Evolutionary conservation across 2,329 filamentous ascomycete genomes (phyloP).

Genomic region (Ceratocystis papillata): DNA sequence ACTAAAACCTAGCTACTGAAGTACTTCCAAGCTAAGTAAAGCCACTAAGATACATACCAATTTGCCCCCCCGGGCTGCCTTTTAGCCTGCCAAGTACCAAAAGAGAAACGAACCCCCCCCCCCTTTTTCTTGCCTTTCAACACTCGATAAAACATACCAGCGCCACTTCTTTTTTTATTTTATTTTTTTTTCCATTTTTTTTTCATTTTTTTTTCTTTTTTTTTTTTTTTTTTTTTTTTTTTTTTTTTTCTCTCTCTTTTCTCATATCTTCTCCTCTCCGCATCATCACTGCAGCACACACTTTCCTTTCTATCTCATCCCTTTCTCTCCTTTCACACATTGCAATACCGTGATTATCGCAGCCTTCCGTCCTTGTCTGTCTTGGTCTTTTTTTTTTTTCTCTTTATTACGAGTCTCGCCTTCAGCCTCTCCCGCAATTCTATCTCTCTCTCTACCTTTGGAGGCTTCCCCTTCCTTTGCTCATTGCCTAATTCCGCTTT

Average conservation of each 20-base stretch:
- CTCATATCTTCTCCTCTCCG: slow-evolving; percentile 2
- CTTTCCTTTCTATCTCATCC: slow-evolving; percentile 17
- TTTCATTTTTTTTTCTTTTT: neutral
- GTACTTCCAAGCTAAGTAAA: neutral
- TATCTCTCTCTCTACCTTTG: neutral
- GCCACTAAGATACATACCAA: neutral
- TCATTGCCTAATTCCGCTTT: neutral
- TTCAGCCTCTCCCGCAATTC: neutral
- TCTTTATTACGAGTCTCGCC: slow-evolving; percentile 1
- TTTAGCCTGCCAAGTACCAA: slow-evolving; percentile 9
- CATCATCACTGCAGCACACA: slow-evolving; percentile 11
- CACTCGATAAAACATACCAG: no score
- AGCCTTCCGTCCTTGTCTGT: neutral
- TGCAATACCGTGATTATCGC: neutral
- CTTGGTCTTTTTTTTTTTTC: slow-evolving; percentile 7
- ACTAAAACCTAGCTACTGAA: neutral
- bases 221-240: neutral
- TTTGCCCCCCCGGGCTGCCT: neutral
- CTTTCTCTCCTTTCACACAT: slow-evolving; percentile 13
- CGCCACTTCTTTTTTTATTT: neutral
- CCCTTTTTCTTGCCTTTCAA: neutral
- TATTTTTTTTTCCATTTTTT: neutral
- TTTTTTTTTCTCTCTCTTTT: slow-evolving; percentile 11
- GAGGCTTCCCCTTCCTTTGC: neutral
- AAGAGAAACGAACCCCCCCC: slow-evolving; percentile 10